Percentiles rank a stretch among this genome's conserved stretches.
Evolutionary conservation across 257 asterid species (phyloP).

Genomic region (Solanum paucissectum): DNA sequence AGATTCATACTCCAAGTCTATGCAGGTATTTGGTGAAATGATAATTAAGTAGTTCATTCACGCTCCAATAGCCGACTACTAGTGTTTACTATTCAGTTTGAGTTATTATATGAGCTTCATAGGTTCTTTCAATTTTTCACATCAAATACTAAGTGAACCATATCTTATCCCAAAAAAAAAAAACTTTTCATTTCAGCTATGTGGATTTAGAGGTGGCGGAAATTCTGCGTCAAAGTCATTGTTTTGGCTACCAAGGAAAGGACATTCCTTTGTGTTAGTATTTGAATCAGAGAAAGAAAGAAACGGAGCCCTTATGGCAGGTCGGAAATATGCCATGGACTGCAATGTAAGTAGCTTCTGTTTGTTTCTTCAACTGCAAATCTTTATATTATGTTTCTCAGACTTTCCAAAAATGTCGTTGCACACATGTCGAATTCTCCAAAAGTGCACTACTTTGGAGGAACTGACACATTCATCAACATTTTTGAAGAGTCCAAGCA

Average conservation of each 20-base stretch:
- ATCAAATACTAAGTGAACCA: neutral
- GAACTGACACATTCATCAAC: neutral
- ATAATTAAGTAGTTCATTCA: neutral
- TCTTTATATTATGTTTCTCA: neutral
- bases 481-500: neutral
- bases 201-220: constrained; percentile 98
- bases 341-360: constrained; percentile 62
- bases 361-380: neutral
- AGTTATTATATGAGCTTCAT: neutral
- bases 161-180: neutral
- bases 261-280: constrained; percentile 77
- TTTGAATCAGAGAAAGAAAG: constrained; percentile 80
- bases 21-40: constrained; percentile 53
- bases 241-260: constrained; percentile 89
- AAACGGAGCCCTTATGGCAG: constrained; percentile 65
- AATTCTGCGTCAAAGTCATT: constrained; percentile 87
- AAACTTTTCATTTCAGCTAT: constrained; percentile 33
- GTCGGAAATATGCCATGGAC: constrained; percentile 75
- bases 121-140: neutral
- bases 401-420: neutral
- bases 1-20: constrained; percentile 70
- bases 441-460: neutral
- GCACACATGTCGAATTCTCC: neutral
- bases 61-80: neutral
- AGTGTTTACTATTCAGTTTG: neutral